phyloP scores from a whole-genome alignment of 164 flowering plant species.

The Tinospora cordifolia region DNA sequence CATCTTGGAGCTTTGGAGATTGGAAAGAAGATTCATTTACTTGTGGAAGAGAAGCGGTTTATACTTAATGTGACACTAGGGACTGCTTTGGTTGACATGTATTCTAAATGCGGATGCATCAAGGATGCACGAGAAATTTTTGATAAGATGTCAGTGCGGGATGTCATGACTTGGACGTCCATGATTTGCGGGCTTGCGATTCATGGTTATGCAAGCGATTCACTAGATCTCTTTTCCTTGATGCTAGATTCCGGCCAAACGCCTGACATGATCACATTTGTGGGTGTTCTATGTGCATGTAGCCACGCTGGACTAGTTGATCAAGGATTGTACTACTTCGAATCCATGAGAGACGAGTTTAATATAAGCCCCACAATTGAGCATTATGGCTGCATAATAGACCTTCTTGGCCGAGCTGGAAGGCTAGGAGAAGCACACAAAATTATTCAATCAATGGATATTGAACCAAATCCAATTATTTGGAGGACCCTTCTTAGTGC shows the following conservation, averaged over 20 bases:
- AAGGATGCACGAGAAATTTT: conserved; percentile 16
- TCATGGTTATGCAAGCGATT: conserved; percentile 22
- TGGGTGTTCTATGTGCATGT: conserved; percentile 24
- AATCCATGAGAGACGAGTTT: conserved; percentile 17
- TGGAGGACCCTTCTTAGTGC: conserved; percentile 22
- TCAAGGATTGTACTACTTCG: conserved; percentile 18
- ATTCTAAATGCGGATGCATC: conserved; percentile 23
- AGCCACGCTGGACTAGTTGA: conserved; percentile 24
- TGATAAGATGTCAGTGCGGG: conserved; percentile 11
- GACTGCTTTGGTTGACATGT: conserved; percentile 24
- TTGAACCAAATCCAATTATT: conserved; percentile 18
- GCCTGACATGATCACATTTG: conserved; percentile 21
- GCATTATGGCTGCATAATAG: conserved; percentile 22
- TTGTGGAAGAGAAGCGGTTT: conserved; percentile 11
- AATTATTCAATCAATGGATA: conserved; percentile 17
- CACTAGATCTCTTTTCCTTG: conserved; percentile 13
- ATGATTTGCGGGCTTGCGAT: conserved; percentile 21
- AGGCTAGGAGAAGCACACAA: conserved; percentile 15
- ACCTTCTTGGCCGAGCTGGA: conserved; percentile 21
- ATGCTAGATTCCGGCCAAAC: conserved; percentile 14
- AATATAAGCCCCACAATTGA: conserved; percentile 16
- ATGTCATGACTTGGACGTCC: conserved; percentile 25
- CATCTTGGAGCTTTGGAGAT: conserved; percentile 18
- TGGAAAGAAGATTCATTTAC: conserved; percentile 17
- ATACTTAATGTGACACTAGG: conserved; percentile 15